A percentile compares a stretch with the other conserved stretches of the same genome.
These are phyloP conservation scores for Malbranchea zuffiana DNA, from an alignment of 2,329 filamentous ascomycete genomes.

Conservation along the genomic window DNA sequence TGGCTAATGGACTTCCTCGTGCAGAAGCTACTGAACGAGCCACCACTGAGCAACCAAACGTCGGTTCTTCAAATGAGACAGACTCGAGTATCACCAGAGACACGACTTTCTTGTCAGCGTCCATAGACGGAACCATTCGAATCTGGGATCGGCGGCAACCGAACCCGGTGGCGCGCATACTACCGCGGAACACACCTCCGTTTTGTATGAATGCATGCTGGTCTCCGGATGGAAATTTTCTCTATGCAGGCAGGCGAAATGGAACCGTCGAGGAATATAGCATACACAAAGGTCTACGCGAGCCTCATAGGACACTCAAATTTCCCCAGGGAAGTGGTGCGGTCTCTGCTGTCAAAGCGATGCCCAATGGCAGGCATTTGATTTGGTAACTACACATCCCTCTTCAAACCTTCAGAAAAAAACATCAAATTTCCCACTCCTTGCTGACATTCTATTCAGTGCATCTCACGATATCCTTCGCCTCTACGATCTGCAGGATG, in stretches of 20 bases:
- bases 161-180: slow-evolving; percentile 67
- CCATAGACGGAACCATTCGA: slow-evolving; percentile 39
- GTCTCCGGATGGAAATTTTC: slow-evolving; percentile 89
- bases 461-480: slow-evolving; percentile 89
- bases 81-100: slow-evolving; percentile 46
- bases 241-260: slow-evolving; percentile 85
- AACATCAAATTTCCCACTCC: background rate
- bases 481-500: slow-evolving; percentile 73
- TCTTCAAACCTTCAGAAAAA: slow-evolving; percentile 1
- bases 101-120: slow-evolving; percentile 74
- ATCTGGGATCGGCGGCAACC: slow-evolving; percentile 51
- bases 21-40: slow-evolving; percentile 32
- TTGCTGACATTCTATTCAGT: slow-evolving; percentile 36
- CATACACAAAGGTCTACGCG: slow-evolving; percentile 66
- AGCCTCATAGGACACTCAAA: slow-evolving; percentile 67
- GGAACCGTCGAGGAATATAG: slow-evolving; percentile 90
- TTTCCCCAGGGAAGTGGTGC: slow-evolving; percentile 83
- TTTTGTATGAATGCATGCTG: slow-evolving; percentile 98
- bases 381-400: slow-evolving; percentile 54
- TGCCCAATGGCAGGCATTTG: slow-evolving; percentile 86
- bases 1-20: slow-evolving; percentile 34
- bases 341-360: slow-evolving; percentile 75
- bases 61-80: slow-evolving; percentile 22
- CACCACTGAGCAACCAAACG: slow-evolving; percentile 11
- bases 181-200: slow-evolving; percentile 65